phyloP scores from a whole-genome alignment of 495 filamentous ascomycete species.

The Penicillium turbatum region DNA sequence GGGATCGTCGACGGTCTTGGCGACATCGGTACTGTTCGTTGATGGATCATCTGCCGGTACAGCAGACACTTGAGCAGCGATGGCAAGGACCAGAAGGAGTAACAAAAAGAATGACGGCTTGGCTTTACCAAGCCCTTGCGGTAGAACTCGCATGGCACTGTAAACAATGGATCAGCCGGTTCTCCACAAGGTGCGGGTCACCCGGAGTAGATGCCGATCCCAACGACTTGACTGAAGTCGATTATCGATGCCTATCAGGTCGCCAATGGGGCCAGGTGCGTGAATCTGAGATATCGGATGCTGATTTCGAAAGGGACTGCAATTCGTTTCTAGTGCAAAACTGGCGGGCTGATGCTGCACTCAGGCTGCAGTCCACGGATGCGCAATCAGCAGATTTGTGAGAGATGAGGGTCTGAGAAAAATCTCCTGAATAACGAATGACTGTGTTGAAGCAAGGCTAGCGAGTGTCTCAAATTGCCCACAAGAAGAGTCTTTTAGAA shows the following conservation, averaged over 20 bases:
- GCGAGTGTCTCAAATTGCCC: constrained; percentile 5
- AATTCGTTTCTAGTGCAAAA: background rate
- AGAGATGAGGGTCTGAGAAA: constrained; percentile 1
- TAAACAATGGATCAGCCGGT: constrained; percentile 20
- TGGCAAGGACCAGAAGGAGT: constrained; percentile 21
- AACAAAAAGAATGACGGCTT: constrained; percentile 22
- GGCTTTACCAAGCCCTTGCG: constrained; percentile 23
- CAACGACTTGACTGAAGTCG: constrained; percentile 4
- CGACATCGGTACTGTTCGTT: constrained; percentile 16
- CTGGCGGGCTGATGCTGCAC: background rate
- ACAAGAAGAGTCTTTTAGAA: constrained; percentile 8
- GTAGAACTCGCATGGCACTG: constrained; percentile 21
- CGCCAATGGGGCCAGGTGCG: background rate
- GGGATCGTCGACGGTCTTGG: constrained; percentile 30
- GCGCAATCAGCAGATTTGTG: background rate
- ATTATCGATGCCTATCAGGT: background rate
- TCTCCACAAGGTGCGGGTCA: constrained; percentile 30
- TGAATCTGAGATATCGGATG: background rate
- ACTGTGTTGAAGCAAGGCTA: constrained; percentile 11
- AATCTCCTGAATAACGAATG: constrained; percentile 16
- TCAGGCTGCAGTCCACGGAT: background rate
- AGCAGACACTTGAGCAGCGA: constrained; percentile 24
- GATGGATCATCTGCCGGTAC: constrained; percentile 16
- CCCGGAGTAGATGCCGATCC: constrained; percentile 18
- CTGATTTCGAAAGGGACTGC: constrained; percentile 1